Evolutionary conservation across 495 filamentous ascomycete genomes (phyloP).

Genomic region (Cercophora newfieldiana): DNA sequence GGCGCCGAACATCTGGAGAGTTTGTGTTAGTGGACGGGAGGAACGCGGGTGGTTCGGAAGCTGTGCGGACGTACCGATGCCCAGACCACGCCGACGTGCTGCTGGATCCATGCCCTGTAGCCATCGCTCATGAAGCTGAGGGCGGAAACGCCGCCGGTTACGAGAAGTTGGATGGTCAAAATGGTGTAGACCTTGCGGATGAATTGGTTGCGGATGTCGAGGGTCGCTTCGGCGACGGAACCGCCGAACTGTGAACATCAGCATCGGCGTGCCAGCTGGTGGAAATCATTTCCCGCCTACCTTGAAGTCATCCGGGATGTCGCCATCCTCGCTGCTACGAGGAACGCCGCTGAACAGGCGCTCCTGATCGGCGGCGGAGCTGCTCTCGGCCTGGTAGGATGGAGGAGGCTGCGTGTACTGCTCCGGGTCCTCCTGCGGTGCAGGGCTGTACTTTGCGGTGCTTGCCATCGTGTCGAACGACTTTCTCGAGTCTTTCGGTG

Average conservation of each 20-base stretch:
- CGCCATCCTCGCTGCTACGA: conserved; percentile 74
- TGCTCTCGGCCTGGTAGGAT: conserved; percentile 59
- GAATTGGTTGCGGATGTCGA: conserved; percentile 97
- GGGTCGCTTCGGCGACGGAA: conserved; percentile 84
- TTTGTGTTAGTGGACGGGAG: conserved; percentile 10
- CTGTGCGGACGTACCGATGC: conserved; percentile 54
- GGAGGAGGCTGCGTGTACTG: conserved; percentile 83
- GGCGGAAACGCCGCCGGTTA: conserved; percentile 76
- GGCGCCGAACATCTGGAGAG: conserved; percentile 64
- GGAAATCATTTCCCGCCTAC: conserved; percentile 37
- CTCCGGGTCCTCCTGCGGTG: conserved; percentile 75
- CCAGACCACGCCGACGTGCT: conserved; percentile 81
- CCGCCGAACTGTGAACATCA: conserved; percentile 68
- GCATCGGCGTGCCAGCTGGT: neutral
- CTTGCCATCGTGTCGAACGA: conserved; percentile 55
- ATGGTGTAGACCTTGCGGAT: conserved; percentile 74
- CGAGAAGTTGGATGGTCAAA: conserved; percentile 78
- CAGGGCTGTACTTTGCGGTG: conserved; percentile 68
- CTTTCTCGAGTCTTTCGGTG: neutral
- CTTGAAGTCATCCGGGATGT: conserved; percentile 98
- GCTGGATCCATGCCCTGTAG: conserved; percentile 88
- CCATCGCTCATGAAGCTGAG: conserved; percentile 77
- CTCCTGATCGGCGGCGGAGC: conserved; percentile 39
- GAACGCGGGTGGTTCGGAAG: neutral
- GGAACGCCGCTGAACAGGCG: conserved; percentile 51